Evolutionary conservation across 495 filamentous ascomycete genomes (phyloP), one percentile per base, ranked within the genome.

Genomic region (Trichoderma parareesei): DNA sequence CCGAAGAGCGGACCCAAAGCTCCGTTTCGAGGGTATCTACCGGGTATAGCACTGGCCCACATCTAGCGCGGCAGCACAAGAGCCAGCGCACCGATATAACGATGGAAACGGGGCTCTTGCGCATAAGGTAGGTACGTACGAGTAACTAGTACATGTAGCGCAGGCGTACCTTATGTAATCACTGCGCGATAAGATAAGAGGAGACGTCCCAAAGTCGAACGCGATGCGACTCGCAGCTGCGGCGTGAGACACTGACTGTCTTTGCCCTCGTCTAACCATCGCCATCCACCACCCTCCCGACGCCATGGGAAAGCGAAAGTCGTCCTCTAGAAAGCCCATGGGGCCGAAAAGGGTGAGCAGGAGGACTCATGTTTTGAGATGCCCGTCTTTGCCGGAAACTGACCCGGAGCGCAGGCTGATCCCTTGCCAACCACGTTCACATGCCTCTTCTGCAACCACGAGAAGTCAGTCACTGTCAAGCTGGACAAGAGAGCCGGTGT

Each of bases 401-500:
- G 43, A 70, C 37, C 27, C 20, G 33, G 49, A 63, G 55, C 57
- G 64, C 70, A 97, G 93, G 85, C 84, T 72, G 93, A 96, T 70
- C 89, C 91, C 14, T 84, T 98, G n/a, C 79, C 91, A 16, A 93
- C 88, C 3, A 81, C 85, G 27, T 98, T 98, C 74, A 86, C 91
- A n/a, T 98, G 94, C 72, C 85, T 97, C 40, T 98, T 98, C 77
- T 98, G 94, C 81, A 98, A 97, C 74, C 92, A 98, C 76, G 95
- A 98, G 71, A 91, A 90, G 57, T 88, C 92, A 0, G 90, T 98
- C 42, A 80, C 86, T 2, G 89, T 96, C 69, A 91, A 92, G 71
- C 78, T 98, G 46, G 91, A 98, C 68, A 96, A 94, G 81, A 98
- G 97, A 73, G 78, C 85, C 6, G 91, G 90, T 38, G 79, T 96